Evolutionary conservation across 1,139 yeast genomes (phyloP).

Genomic region (Casaregolazyma suthepensis): DNA sequence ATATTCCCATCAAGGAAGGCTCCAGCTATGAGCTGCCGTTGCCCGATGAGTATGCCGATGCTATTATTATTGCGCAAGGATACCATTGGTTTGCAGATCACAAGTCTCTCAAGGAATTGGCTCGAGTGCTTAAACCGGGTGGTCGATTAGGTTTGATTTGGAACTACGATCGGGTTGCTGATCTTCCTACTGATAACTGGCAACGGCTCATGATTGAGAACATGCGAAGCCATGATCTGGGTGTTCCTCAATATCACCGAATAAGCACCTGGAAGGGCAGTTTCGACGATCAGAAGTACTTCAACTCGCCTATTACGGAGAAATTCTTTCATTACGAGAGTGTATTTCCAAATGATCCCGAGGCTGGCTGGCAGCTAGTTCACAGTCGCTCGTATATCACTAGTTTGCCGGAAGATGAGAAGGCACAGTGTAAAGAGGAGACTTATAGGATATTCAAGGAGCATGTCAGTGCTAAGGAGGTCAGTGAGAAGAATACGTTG

Average conservation of each 20-base stretch:
- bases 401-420: slow-evolving; percentile 37
- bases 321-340: slow-evolving; percentile 30
- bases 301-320: slow-evolving; percentile 34
- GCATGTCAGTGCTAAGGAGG: slow-evolving; percentile 8
- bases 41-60: slow-evolving; percentile 42
- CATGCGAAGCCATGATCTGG: slow-evolving; percentile 31
- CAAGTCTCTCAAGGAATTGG: slow-evolving; percentile 45
- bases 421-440: slow-evolving; percentile 30
- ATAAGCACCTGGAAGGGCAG: slow-evolving; percentile 42
- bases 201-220: slow-evolving; percentile 32
- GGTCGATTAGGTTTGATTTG: slow-evolving; percentile 52
- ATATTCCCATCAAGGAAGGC: slow-evolving; percentile 37
- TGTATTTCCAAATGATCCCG: slow-evolving; percentile 21
- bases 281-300: slow-evolving; percentile 32
- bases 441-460: slow-evolving; percentile 30
- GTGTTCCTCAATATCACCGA: slow-evolving; percentile 56
- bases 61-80: slow-evolving; percentile 57
- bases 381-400: slow-evolving; percentile 55
- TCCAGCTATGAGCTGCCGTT: slow-evolving; percentile 47
- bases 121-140: slow-evolving; percentile 49
- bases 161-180: slow-evolving; percentile 47
- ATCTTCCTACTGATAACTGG: slow-evolving; percentile 26
- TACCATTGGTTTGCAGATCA: slow-evolving; percentile 63
- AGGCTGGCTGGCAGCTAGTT: slow-evolving; percentile 48
- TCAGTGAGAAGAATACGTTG: slow-evolving; percentile 12